Conservation (phyloP, 768 basidiomycete genomes). For the Lentinula guzmanii region DNA sequence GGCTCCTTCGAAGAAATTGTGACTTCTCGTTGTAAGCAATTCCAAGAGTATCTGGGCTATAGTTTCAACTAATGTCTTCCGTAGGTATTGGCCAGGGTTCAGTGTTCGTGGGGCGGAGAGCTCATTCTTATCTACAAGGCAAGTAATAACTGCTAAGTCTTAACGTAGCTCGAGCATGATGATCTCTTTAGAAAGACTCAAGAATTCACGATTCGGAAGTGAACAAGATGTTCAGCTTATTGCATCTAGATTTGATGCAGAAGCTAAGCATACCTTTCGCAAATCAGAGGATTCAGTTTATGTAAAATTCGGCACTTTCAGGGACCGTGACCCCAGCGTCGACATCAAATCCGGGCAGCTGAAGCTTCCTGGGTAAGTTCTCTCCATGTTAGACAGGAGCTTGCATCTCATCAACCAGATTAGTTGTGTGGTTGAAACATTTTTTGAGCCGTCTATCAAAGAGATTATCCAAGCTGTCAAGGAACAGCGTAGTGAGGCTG, state of each 20-base stretch:
- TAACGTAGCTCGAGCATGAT: neutral
- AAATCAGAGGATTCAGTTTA: conserved; percentile 30
- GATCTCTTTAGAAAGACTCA: conserved; percentile 7
- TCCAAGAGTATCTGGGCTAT: neutral
- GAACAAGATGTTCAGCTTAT: conserved; percentile 23
- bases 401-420: neutral
- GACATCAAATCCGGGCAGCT: conserved; percentile 34
- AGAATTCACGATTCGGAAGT: conserved; percentile 10
- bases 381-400: neutral
- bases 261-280: conserved; percentile 39
- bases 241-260: conserved; percentile 24
- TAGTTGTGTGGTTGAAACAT: conserved; percentile 23
- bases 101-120: neutral
- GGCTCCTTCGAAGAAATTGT: conserved; percentile 30
- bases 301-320: conserved; percentile 33
- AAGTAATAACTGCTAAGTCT: neutral
- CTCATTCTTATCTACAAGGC: neutral
- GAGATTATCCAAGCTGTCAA: conserved; percentile 29
- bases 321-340: conserved; percentile 29
- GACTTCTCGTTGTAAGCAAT: conserved; percentile 24
- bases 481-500: conserved; percentile 23
- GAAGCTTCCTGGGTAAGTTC: conserved; percentile 27
- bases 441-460: conserved; percentile 39
- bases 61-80: neutral
- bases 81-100: neutral